Conservation (phyloP, 176 grass and related monocot species). For the Oropetium thomaeum region DNA sequence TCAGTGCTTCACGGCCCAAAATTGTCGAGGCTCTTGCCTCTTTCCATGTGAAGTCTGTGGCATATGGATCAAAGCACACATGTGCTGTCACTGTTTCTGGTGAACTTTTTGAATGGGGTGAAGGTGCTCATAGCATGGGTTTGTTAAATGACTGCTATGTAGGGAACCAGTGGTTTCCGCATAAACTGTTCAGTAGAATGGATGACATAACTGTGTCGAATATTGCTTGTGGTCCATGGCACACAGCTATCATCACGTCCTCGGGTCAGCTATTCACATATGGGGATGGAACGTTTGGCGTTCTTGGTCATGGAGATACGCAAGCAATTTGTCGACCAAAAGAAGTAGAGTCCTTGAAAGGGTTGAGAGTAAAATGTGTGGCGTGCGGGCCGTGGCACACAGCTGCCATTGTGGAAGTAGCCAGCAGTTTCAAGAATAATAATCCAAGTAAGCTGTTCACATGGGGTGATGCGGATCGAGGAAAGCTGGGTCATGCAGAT, state of each 20-base stretch:
- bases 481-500: conserved; percentile 76
- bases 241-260: conserved; percentile 79
- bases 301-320: conserved; percentile 84
- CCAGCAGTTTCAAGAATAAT: conserved; percentile 51
- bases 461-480: conserved; percentile 86
- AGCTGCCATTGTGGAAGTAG: conserved; percentile 77
- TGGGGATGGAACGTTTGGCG: conserved; percentile 88
- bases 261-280: conserved; percentile 83
- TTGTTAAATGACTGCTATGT: conserved; percentile 38
- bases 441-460: conserved; percentile 79
- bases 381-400: conserved; percentile 95
- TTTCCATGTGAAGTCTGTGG: conserved; percentile 68
- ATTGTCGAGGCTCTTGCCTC: conserved; percentile 55
- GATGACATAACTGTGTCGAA: conserved; percentile 66
- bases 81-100: conserved; percentile 77
- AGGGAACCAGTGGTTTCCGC: conserved; percentile 72
- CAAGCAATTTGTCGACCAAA: conserved; percentile 65
- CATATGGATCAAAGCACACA: conserved; percentile 72
- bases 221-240: conserved; percentile 89
- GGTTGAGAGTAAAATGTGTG: conserved; percentile 62
- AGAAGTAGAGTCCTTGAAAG: conserved; percentile 83
- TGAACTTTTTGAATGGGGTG: conserved; percentile 82
- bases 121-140: conserved; percentile 39
- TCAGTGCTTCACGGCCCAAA: conserved; percentile 45
- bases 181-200: conserved; percentile 53